A percentile compares a stretch with the other conserved stretches of the same genome.
Evolutionary conservation across 768 basidiomycete species (phyloP).

Genomic region (Boletus rubescentipes): DNA sequence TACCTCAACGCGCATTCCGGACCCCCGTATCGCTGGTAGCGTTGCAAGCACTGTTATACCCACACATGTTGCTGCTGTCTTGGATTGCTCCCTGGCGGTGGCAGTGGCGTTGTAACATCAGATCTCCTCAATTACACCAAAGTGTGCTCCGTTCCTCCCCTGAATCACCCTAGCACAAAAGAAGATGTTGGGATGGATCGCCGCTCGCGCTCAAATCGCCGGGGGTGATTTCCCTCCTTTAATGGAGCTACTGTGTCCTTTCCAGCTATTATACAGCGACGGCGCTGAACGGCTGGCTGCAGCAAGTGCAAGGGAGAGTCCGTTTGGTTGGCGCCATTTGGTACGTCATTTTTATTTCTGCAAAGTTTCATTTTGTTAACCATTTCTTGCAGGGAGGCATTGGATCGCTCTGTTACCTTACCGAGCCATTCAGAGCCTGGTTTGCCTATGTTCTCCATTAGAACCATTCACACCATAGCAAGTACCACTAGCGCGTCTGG

Average conservation of each 20-base stretch:
- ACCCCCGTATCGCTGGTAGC: constrained; percentile 76
- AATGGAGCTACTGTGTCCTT: constrained; percentile 79
- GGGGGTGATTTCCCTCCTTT: constrained; percentile 45
- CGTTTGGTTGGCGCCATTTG: constrained; percentile 92
- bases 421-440: constrained; percentile 42
- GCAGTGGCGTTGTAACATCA: constrained; percentile 80
- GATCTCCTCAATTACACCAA: constrained; percentile 85
- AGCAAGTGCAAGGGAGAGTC: constrained; percentile 79
- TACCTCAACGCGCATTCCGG: constrained; percentile 89
- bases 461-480: constrained; percentile 63
- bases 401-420: constrained; percentile 61
- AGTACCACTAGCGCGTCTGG: constrained; percentile 41
- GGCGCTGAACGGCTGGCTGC: constrained; percentile 86
- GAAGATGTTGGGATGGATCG: constrained; percentile 88
- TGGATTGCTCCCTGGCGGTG: constrained; percentile 86
- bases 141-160: constrained; percentile 80
- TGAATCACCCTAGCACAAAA: constrained; percentile 73
- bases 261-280: constrained; percentile 88
- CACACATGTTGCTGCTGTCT: constrained; percentile 76
- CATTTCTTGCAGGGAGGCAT: constrained; percentile 60
- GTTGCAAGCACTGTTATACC: constrained; percentile 80
- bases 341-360: constrained; percentile 42
- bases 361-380: not conserved
- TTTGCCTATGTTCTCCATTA: constrained; percentile 59
- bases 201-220: constrained; percentile 61